Evolutionary conservation across 129 eudicot genomes (phyloP).

Genomic region (Chrysanthemum makinoi): DNA sequence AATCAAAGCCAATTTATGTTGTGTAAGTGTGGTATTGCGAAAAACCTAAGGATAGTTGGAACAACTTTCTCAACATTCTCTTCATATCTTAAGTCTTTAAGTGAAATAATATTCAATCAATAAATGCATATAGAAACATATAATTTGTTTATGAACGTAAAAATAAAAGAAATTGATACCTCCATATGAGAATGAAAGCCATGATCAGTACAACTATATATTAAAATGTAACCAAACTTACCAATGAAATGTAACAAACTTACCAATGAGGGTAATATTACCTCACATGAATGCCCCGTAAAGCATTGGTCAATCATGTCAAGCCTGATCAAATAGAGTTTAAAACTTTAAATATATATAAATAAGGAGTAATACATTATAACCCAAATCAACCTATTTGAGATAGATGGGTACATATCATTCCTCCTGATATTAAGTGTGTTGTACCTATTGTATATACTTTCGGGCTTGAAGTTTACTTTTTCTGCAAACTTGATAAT

Average conservation of each 20-base stretch:
- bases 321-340: slow-evolving; percentile 27
- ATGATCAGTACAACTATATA: no score
- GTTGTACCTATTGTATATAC: slow-evolving; percentile 23
- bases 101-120: no score
- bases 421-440: background rate
- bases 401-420: background rate
- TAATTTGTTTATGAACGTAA: no score
- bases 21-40: no score
- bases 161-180: background rate
- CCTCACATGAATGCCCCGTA: slow-evolving; percentile 36
- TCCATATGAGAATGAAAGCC: no score
- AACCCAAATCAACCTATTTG: background rate
- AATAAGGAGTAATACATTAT: no score
- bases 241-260: slow-evolving; percentile 32
- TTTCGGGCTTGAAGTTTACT: slow-evolving; percentile 21
- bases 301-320: slow-evolving; percentile 39
- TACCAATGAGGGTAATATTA: slow-evolving; percentile 39
- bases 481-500: slow-evolving; percentile 23
- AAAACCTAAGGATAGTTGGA: no score
- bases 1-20: no score
- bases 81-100: no score
- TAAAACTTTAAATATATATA: no score
- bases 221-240: background rate
- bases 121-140: no score
- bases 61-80: no score